These are phyloP conservation scores for Neonectria punicea DNA, from an alignment of 2,329 filamentous ascomycete species.

Conservation along the genomic window DNA sequence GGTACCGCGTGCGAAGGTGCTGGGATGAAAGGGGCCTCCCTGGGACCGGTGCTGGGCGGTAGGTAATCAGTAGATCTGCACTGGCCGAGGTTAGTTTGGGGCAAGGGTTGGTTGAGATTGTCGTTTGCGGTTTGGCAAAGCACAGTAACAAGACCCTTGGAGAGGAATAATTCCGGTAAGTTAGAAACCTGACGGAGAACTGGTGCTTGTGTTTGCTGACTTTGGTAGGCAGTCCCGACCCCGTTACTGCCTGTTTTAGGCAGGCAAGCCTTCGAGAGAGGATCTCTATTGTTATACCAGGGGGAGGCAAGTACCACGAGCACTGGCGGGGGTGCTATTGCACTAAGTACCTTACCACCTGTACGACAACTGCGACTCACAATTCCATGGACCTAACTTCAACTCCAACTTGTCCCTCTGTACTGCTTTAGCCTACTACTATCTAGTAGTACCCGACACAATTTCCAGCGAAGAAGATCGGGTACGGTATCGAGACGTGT, in stretches of 20 bases:
- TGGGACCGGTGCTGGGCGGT: slow-evolving; percentile 16
- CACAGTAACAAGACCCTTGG: slow-evolving; percentile 5
- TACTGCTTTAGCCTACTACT: too few species aligned
- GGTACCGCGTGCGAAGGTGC: slow-evolving; percentile 11
- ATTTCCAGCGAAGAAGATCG: background rate
- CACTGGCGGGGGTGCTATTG: background rate
- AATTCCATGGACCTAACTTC: too few species aligned
- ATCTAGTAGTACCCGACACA: too few species aligned
- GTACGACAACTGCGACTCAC: too few species aligned
- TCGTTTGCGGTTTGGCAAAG: background rate
- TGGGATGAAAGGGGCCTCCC: slow-evolving; percentile 19
- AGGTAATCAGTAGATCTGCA: slow-evolving; percentile 28
- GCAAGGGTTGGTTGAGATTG: slow-evolving; percentile 14
- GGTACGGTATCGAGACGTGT: background rate
- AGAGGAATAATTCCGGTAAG: background rate
- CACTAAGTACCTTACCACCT: too few species aligned
- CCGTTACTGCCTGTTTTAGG: background rate
- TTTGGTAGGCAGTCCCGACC: background rate
- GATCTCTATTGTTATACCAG: background rate
- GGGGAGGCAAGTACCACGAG: background rate
- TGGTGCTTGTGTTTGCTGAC: background rate
- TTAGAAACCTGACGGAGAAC: background rate
- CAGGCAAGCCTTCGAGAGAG: background rate
- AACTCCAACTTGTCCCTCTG: background rate
- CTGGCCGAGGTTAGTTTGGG: slow-evolving; percentile 23